Percentiles rank a stretch among this genome's conserved stretches.
phyloP scores from a whole-genome alignment of 768 basidiomycete genomes.

The Suillus tomentosus region DNA sequence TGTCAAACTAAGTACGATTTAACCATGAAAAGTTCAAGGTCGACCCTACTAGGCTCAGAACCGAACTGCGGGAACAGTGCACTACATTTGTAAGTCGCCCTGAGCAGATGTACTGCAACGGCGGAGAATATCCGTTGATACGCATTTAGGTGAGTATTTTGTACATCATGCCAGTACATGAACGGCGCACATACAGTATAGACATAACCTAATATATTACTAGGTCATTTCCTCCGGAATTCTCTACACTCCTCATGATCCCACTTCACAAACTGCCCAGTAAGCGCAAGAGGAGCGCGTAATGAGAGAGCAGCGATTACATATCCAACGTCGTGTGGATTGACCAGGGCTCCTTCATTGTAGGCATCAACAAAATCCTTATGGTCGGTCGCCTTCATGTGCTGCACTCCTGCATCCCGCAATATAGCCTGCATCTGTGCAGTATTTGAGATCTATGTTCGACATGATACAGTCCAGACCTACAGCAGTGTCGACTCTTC shows the following conservation, averaged over 20 bases:
- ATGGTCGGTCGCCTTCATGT: conserved; percentile 60
- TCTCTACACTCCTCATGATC: conserved; percentile 66
- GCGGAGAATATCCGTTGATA: not conserved
- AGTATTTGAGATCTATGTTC: conserved; percentile 7
- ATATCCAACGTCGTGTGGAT: conserved; percentile 72
- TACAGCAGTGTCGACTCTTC: conserved; percentile 83
- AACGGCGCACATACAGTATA: not conserved
- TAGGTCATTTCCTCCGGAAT: conserved; percentile 42
- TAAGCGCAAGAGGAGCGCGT: conserved; percentile 59
- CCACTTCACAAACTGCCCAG: conserved; percentile 83
- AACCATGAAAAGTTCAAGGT: not conserved
- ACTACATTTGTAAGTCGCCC: not conserved
- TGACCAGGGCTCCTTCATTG: conserved; percentile 68
- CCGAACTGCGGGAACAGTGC: not conserved
- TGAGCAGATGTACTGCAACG: not conserved
- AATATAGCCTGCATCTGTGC: conserved; percentile 70
- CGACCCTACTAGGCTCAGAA: not conserved
- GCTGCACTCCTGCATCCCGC: conserved; percentile 48
- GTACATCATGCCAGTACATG: not conserved
- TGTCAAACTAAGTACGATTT: not conserved
- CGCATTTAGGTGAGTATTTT: not conserved
- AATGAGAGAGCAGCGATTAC: conserved; percentile 79
- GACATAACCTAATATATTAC: not conserved
- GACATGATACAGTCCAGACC: conserved; percentile 21
- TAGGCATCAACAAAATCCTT: conserved; percentile 58